A percentile compares a stretch with the other conserved stretches of the same genome.
phyloP scores from a whole-genome alignment of 129 eudicot genomes.

The Flaveria linearis region DNA sequence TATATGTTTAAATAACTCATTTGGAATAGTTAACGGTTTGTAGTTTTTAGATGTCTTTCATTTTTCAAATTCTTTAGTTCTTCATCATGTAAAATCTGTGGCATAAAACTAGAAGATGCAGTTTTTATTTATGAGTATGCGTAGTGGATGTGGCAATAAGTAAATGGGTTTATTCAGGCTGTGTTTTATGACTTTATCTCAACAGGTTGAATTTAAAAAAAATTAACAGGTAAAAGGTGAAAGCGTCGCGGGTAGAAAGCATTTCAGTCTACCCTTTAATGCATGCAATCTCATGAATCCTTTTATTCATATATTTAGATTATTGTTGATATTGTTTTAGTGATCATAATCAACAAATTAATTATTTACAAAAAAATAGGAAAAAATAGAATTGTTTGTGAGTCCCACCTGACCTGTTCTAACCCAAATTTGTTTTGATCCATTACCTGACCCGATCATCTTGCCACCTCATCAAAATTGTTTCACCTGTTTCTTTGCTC shows the following conservation, averaged over 20 bases:
- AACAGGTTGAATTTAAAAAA: neutral
- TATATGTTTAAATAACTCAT: neutral
- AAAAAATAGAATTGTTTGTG: neutral
- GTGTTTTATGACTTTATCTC: neutral
- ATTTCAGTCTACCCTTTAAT: neutral
- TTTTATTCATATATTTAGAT: neutral
- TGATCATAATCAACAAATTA: neutral
- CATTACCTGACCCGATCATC: neutral
- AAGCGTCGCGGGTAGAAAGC: neutral
- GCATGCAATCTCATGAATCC: neutral
- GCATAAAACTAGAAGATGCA: neutral
- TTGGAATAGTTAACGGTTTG: neutral
- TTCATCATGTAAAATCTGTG: neutral
- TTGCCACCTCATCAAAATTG: neutral
- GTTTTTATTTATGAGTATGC: neutral
- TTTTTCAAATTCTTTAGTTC: no score
- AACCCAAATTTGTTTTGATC: neutral
- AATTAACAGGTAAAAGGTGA: no score
- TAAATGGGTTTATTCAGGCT: neutral
- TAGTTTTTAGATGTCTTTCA: neutral
- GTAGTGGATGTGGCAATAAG: neutral
- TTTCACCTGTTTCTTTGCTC: slow-evolving; percentile 1
- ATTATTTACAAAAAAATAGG: neutral
- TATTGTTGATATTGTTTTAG: neutral
- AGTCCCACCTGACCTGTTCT: neutral